Evolutionary conservation across 352 stramenopile genomes (phyloP), one percentile per base, ranked within the genome.

Genomic region (Phytophthora europaea): DNA sequence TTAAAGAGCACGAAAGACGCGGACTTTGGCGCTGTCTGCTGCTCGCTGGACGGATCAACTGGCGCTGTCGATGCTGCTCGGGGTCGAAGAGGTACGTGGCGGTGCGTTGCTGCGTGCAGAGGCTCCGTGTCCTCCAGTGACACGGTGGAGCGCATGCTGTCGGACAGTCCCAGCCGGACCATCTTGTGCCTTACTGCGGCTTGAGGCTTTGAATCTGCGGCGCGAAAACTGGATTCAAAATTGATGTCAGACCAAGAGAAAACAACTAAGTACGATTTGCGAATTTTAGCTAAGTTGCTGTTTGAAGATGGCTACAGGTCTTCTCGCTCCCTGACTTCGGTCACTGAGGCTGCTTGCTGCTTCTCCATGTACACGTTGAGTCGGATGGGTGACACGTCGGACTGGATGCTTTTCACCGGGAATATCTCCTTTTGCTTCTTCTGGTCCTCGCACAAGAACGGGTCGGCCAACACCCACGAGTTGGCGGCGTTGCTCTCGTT

Each of bases 381-480:
- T 38, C 47, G 70, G 38, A 94, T 70, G n/a, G 84, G 84, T 8
- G 78, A 70, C 10, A 61, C 36, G 8, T 83, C 69, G 9, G 54
- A 52, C 36, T 83, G 67, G 50, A 86, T 83, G 0, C 77, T 76
- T 52, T 85, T 89, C 47, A 91, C 47, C 22, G 85, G 87, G 16
- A 83, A 67, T 3, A 92, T 48, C 28, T 78, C 73, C 16, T 72
- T 76, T 1, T 60, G 38, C 31, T 73, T 68, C 22, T 64, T 56
- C 38, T 85, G 60, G 7, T 80, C 65, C 26, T 87, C 68, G 38
- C 79, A 75, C 87, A 84, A 92, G 31, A 85, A 84, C 4, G 63
- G 72, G 67, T 93, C 83, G 6, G 88, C 84, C 10, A 88, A 57
- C 0, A 96, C 78, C 89, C 88, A 96, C 57, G 89, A 94, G 60